Percentiles rank a stretch among this genome's conserved stretches.
phyloP scores from a whole-genome alignment of 768 basidiomycete species.

The Lactarius pseudohatsudake region DNA sequence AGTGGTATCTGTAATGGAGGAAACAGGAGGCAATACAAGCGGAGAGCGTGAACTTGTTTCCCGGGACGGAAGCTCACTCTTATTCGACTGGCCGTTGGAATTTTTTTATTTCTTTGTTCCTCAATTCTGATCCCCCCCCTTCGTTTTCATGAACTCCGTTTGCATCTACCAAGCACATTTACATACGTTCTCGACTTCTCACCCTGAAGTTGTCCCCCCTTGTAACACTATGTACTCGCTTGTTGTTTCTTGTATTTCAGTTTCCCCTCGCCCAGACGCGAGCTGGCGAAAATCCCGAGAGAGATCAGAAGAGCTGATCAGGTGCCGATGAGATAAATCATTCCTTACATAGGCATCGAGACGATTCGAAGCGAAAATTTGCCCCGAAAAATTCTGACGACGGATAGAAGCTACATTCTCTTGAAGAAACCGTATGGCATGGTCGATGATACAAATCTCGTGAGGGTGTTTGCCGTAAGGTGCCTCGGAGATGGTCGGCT shows the following conservation, averaged over 20 bases:
- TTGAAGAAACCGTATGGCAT: background rate
- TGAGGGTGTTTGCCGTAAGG: background rate
- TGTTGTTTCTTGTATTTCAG: constrained; percentile 19
- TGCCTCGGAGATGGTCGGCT: background rate
- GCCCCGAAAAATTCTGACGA: background rate
- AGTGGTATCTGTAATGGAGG: constrained; percentile 11
- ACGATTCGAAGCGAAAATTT: background rate
- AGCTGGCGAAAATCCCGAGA: background rate
- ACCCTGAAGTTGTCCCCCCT: constrained; percentile 2
- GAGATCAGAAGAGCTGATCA: background rate
- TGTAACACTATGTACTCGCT: constrained; percentile 23
- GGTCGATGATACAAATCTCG: background rate
- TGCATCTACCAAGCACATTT: constrained; percentile 22
- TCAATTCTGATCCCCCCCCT: background rate
- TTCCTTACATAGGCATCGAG: background rate
- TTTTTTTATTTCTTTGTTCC: background rate
- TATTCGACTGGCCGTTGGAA: background rate
- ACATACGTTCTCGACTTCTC: constrained; percentile 10
- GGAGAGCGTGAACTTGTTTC: background rate
- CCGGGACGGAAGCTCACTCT: background rate
- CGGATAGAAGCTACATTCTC: background rate
- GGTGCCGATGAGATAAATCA: background rate
- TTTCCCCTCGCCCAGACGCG: background rate
- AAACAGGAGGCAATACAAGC: constrained; percentile 1
- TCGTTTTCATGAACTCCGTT: constrained; percentile 7